Conservation (phyloP, 1,284 basidiomycete genomes). For the Cystobasidium sp. region DNA sequence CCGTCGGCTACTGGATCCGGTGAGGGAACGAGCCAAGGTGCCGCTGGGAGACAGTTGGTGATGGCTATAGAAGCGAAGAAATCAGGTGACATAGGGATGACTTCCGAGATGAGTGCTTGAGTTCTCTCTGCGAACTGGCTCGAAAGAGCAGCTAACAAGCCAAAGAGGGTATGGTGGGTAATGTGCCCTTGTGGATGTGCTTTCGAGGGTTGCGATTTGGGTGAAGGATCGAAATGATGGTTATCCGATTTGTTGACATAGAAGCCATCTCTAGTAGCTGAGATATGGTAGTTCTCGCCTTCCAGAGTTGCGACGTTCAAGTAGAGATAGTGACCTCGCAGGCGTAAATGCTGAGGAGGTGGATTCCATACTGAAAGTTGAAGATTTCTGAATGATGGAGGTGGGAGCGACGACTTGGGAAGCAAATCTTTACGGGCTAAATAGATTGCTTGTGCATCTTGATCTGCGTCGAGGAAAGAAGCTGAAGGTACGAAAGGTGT, state of each 20-base stretch:
- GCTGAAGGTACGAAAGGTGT: constrained; percentile 13
- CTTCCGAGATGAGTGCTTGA: constrained; percentile 28
- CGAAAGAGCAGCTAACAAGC: constrained; percentile 61
- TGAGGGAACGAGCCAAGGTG: constrained; percentile 61
- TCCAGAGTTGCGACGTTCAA: constrained; percentile 63
- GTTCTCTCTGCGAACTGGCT: constrained; percentile 50
- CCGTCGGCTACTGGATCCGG: constrained; percentile 58
- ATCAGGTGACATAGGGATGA: constrained; percentile 57
- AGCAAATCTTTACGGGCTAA: constrained; percentile 30
- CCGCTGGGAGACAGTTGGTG: constrained; percentile 62
- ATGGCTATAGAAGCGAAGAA: constrained; percentile 59
- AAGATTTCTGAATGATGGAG: constrained; percentile 46
- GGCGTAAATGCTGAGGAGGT: constrained; percentile 62
- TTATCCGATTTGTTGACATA: constrained; percentile 62
- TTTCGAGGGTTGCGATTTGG: constrained; percentile 50
- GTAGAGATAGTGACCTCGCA: constrained; percentile 64
- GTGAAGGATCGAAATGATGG: constrained; percentile 59
- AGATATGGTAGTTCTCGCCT: constrained; percentile 63
- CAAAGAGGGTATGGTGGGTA: constrained; percentile 61
- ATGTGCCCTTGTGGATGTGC: constrained; percentile 41
- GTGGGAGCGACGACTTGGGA: constrained; percentile 22
- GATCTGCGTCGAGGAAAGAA: constrained; percentile 14
- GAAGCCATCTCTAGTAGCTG: constrained; percentile 63
- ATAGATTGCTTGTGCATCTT: constrained; percentile 30
- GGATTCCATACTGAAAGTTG: constrained; percentile 65